These are phyloP conservation scores for Rhododendron molle DNA, from an alignment of 148 eudicot species.

Conservation along the genomic window DNA sequence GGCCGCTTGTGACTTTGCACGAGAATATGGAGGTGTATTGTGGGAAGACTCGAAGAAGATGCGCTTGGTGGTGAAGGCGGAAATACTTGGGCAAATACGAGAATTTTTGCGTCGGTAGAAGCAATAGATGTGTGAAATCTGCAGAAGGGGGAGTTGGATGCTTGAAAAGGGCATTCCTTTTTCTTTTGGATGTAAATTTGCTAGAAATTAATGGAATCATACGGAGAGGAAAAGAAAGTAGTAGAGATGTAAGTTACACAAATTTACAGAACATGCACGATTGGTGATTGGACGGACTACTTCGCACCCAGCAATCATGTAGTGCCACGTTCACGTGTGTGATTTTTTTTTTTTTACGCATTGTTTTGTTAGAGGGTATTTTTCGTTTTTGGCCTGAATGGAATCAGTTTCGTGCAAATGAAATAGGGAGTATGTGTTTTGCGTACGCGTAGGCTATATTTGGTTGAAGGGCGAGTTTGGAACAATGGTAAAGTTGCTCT, in stretches of 20 bases:
- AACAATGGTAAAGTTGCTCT: no score
- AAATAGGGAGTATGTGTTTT: not conserved
- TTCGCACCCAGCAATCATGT: not conserved
- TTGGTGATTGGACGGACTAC: not conserved
- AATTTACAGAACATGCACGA: not conserved
- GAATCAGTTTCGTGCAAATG: not conserved
- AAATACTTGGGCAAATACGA: conserved; percentile 56
- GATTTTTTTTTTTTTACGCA: no score
- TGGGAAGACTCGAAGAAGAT: conserved; percentile 75
- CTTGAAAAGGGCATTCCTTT: not conserved
- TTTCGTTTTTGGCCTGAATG: not conserved
- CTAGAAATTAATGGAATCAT: not conserved
- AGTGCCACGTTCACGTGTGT: not conserved
- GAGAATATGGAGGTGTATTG: conserved; percentile 61
- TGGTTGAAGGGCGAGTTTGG: no score
- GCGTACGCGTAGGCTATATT: not conserved
- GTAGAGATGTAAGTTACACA: not conserved
- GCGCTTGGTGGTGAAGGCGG: conserved; percentile 73
- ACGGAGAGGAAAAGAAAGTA: not conserved
- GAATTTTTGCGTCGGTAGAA: conserved; percentile 59
- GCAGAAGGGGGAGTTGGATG: not conserved
- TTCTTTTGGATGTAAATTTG: not conserved
- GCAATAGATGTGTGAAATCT: conserved; percentile 10
- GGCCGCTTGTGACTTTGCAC: conserved; percentile 83
- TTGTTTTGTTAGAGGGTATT: not conserved